Evolutionary conservation across 2,329 filamentous ascomycete genomes (phyloP).

Genomic region (Clonostachys byssicola): DNA sequence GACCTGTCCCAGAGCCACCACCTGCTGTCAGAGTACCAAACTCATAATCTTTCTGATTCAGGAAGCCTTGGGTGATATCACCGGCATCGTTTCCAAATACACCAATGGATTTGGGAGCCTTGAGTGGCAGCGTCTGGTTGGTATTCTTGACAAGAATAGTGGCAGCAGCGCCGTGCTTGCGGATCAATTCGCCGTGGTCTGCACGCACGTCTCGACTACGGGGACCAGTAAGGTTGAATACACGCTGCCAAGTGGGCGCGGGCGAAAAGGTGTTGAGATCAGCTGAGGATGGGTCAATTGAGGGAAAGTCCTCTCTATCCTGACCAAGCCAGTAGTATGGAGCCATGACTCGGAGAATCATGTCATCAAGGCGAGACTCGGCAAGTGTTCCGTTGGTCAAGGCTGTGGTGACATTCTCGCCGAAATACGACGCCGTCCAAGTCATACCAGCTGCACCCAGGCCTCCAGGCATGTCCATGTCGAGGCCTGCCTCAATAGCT

Average conservation of each 20-base stretch:
- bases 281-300: slow-evolving; percentile 35
- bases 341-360: slow-evolving; percentile 49
- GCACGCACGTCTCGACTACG: slow-evolving; percentile 46
- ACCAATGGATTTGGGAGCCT: slow-evolving; percentile 51
- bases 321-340: slow-evolving; percentile 46
- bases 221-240: slow-evolving; percentile 42
- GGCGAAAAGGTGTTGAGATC: slow-evolving; percentile 46
- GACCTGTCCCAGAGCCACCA: slow-evolving; percentile 43
- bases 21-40: slow-evolving; percentile 52
- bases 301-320: slow-evolving; percentile 35
- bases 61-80: slow-evolving; percentile 58
- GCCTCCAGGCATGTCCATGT: slow-evolving; percentile 48
- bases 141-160: slow-evolving; percentile 73
- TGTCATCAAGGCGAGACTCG: slow-evolving; percentile 35
- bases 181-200: slow-evolving; percentile 49
- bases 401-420: slow-evolving; percentile 35
- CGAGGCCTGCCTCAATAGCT: slow-evolving; percentile 37
- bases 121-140: slow-evolving; percentile 54
- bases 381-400: slow-evolving; percentile 42
- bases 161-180: slow-evolving; percentile 50
- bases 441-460: slow-evolving; percentile 21
- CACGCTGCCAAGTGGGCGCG: slow-evolving; percentile 34
- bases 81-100: slow-evolving; percentile 46
- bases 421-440: slow-evolving; percentile 29
- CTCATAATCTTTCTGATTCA: slow-evolving; percentile 61